Evolutionary conservation across 208 protist genomes (phyloP), one percentile per base, ranked within the genome.

Genomic region (Tetramitus jugosus): DNA sequence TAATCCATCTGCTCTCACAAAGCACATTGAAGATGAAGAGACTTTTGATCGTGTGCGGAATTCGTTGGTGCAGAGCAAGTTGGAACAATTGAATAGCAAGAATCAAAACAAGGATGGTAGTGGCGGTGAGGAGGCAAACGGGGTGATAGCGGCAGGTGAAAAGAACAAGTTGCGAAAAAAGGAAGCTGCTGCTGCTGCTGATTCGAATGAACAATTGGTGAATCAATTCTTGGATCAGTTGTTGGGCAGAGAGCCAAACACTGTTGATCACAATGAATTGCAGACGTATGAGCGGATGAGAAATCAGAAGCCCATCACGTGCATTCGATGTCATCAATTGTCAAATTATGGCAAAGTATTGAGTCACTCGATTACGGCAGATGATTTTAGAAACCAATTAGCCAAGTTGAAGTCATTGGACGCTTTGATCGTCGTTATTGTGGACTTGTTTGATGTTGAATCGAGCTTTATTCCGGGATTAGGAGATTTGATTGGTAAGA

Each of bases 241-340:
- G 3, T 33, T 6, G 29, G 26, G 29, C 0, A 42, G 2, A 1
- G 43, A 68, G 2, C 3, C 2, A 45, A 31, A 4, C 2, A 65
- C 7, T 20, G 20, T 74, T n/a, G 67, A 74, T 37, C 4, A 26
- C 6, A 14, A 45, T 39, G 40, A 74, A 37, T 74, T 74, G 35
- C 10, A 53, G 26, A 3, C 26, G 3, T 74, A 39, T 52, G 37
- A 74, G n/a, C 46, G 37, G 35, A n/a, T 39, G 3, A 52, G 23
- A 23, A 53, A 49, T 26, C 42, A 74, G 7, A 74, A 74, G 53
- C 31, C 31, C 6, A 53, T 74, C 2, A 42, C 53, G 14, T 74
- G 67, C 23, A 39, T 40, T 8, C 6, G 67, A 53, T 74, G 67
- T 52, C 43, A 53, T 53, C 42, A 74, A 74, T 53, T 74, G 17